phyloP scores from a whole-genome alignment of 176 grass and related monocot genomes.

The Carex cristatella region DNA sequence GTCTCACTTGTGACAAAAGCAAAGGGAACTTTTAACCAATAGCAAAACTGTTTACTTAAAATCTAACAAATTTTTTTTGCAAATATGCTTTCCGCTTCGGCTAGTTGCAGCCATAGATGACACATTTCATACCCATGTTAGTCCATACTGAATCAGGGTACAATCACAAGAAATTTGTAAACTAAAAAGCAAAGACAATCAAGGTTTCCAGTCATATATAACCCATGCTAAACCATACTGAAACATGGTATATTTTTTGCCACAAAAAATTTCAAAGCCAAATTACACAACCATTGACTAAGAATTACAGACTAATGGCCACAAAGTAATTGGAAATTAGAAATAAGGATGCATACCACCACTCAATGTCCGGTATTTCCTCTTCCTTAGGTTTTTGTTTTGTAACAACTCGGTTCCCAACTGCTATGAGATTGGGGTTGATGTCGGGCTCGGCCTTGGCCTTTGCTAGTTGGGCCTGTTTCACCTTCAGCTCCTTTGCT shows the following conservation, averaged over 20 bases:
- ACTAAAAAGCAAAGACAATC: neutral
- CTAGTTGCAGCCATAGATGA: neutral
- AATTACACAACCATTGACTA: neutral
- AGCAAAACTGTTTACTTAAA: neutral
- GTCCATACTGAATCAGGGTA: neutral
- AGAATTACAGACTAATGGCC: neutral
- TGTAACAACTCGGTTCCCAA: conserved; percentile 43
- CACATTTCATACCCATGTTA: neutral
- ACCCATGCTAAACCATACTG: neutral
- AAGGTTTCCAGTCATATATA: neutral
- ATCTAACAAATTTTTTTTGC: neutral
- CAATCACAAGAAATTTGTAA: neutral
- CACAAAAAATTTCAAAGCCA: neutral
- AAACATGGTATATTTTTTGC: neutral
- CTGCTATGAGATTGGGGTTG: conserved; percentile 91
- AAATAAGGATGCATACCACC: conserved; percentile 51
- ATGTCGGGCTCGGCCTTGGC: conserved; percentile 81
- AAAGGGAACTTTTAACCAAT: neutral
- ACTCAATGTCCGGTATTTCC: conserved; percentile 84
- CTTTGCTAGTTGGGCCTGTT: conserved; percentile 90
- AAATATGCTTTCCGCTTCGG: neutral
- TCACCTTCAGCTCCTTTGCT: conserved; percentile 81
- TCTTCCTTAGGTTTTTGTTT: conserved; percentile 86
- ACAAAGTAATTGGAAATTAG: neutral
- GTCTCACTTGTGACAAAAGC: neutral